phyloP scores from a whole-genome alignment of 306 rosid genomes.

The Psophocarpus tetragonolobus region DNA sequence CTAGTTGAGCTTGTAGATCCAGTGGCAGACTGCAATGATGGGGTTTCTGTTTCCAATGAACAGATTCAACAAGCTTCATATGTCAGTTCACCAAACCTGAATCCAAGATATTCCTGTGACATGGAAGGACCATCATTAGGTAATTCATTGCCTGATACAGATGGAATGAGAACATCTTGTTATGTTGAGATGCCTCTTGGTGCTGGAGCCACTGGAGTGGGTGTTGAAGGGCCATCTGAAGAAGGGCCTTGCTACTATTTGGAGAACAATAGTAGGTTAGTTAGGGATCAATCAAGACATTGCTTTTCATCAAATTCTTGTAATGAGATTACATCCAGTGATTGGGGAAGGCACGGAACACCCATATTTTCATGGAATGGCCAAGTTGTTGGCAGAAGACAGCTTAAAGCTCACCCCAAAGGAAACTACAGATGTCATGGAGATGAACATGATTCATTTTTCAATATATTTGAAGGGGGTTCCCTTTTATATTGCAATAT shows the following conservation, averaged over 20 bases:
- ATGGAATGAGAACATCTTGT: conserved; percentile 57
- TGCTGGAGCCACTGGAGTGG: conserved; percentile 61
- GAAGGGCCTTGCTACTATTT: conserved; percentile 74
- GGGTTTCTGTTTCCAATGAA: conserved; percentile 57
- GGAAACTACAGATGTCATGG: conserved; percentile 57
- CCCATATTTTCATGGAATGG: conserved; percentile 87
- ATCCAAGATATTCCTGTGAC: conserved; percentile 63
- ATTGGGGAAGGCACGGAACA: conserved; percentile 83
- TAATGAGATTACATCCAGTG: conserved; percentile 62
- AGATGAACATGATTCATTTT: conserved; percentile 83
- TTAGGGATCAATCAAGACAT: conserved; percentile 69
- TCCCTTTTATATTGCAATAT: conserved; percentile 89
- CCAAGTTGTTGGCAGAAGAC: conserved; percentile 80
- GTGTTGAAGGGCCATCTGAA: conserved; percentile 90
- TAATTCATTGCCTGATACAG: conserved; percentile 51
- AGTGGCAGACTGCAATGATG: conserved; percentile 59
- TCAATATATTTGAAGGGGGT: conserved; percentile 91
- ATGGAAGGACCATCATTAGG: conserved; percentile 65
- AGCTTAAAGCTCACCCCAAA: conserved; percentile 64
- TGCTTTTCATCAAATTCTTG: conserved; percentile 64
- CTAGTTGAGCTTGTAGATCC: conserved; percentile 70
- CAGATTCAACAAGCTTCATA: conserved; percentile 54
- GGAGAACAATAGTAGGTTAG: conserved; percentile 66
- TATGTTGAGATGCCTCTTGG: conserved; percentile 60
- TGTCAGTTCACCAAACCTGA: conserved; percentile 53